These are phyloP conservation scores for Haplosporangium gracile DNA, from an alignment of 192 early-diverging fungal genomes.

Conservation along the genomic window DNA sequence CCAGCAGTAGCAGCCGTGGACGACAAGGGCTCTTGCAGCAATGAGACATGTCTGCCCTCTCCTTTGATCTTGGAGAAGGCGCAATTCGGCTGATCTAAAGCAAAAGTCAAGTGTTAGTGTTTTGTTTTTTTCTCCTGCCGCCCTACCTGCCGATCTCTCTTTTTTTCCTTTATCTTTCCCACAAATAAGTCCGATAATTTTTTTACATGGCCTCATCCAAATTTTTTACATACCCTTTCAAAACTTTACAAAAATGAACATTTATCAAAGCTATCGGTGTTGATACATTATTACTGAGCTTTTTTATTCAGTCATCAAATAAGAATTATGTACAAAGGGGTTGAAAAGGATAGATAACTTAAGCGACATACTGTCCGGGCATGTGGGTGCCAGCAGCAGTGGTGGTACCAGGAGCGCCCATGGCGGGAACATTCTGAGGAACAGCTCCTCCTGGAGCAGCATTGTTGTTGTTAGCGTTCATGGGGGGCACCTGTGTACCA, in stretches of 20 bases:
- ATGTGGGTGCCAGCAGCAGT: constrained; percentile 38
- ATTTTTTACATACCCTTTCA: not conserved
- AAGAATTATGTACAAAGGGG: not conserved
- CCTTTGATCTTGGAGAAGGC: constrained; percentile 43
- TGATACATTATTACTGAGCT: not conserved
- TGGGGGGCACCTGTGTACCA: not conserved
- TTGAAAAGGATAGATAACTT: not conserved
- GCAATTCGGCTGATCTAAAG: constrained; percentile 35
- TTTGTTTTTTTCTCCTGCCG: not conserved
- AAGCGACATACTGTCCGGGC: constrained; percentile 16
- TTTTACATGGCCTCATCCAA: not conserved
- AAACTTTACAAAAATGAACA: not conserved
- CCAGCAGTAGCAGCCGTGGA: constrained; percentile 7
- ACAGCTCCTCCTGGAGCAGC: not conserved
- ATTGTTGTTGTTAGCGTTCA: constrained; percentile 21
- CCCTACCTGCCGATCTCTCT: not conserved
- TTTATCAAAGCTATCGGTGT: not conserved
- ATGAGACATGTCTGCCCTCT: constrained; percentile 33
- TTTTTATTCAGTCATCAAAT: not conserved
- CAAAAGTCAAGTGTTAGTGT: not conserved
- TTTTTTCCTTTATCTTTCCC: too few species aligned
- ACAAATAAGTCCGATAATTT: not conserved
- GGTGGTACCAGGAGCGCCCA: constrained; percentile 33
- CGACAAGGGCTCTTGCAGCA: constrained; percentile 27
- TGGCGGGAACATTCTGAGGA: constrained; percentile 21